Conservation (phyloP, 192 early-diverging fungal genomes). For the Backusella circina region DNA sequence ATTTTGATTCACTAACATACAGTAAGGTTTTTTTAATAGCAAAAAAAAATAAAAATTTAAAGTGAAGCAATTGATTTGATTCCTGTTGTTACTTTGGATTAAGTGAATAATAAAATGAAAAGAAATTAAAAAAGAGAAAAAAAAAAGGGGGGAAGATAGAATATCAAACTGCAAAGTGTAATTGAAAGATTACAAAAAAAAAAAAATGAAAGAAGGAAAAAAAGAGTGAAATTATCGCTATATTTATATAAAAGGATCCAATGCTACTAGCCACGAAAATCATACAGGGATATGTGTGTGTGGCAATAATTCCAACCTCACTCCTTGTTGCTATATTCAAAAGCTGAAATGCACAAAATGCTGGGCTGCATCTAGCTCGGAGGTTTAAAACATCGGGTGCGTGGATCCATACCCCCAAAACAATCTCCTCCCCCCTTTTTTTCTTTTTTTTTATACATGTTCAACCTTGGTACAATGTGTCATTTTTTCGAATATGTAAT, state of each 20-base stretch:
- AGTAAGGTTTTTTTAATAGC: not conserved
- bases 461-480: not conserved
- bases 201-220: not conserved
- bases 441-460: not conserved
- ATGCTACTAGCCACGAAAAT: not conserved
- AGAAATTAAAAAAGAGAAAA: not conserved
- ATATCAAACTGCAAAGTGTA: not conserved
- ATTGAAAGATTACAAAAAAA: not conserved
- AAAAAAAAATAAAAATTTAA: not conserved
- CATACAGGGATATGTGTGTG: not conserved
- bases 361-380: not conserved
- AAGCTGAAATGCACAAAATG: not conserved
- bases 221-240: not conserved
- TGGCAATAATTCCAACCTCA: slow-evolving; percentile 1
- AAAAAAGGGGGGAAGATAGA: not conserved
- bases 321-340: slow-evolving; percentile 1
- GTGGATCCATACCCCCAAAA: not conserved
- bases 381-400: not conserved
- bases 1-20: slow-evolving; percentile 3
- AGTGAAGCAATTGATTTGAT: not conserved
- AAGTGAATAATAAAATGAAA: not conserved
- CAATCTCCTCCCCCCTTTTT: not conserved
- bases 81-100: not conserved
- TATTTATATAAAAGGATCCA: not conserved
- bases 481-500: not conserved